Evolutionary conservation across 768 basidiomycete genomes (phyloP), one percentile per base, ranked within the genome.

Genomic region (Mycena amicta): DNA sequence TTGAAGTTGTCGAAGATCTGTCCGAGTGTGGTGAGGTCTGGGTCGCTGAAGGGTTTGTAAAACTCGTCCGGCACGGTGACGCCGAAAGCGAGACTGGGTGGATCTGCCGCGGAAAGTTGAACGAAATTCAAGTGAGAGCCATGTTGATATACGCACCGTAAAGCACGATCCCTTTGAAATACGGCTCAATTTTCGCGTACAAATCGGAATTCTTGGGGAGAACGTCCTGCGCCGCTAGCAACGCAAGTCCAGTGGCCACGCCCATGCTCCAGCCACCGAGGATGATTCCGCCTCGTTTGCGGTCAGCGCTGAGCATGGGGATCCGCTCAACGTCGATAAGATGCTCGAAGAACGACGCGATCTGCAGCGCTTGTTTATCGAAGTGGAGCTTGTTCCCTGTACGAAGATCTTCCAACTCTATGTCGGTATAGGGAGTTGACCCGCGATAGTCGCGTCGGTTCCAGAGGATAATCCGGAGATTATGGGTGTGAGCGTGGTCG

Each of bases 251-350:
- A 2, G 68, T 68, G 15, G 68, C 64, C 6, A 55, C 61, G 1
- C 77, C 78, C 54, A 72, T 66, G 2, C 76, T 76, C 77, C 78
- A 80, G 5, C 76, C 77, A 60, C 75, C 41, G 6, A 77, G 54
- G 3, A 70, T 68, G 22, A 78, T 54, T 1, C 78, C 78, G 1
- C 77, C 76, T 0, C 41, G 43, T 25, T 61, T 68, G 12, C 68
- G 59, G 46, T 77, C 68, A 2, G 43, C 49, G 30, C 47, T 69
- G 12, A 72, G 56, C 40, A 60, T 64, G 1, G 74, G 73, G 13
- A 74, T 68, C 2, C 59, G 33, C 23, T 71, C 54, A n/a, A 64
- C 57, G 55, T 70, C 53, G n/a, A 75, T 64, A 13, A 72, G 67
- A 25, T 71, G 55, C 25, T 67, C 58, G 18, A 77, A 30, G 39